Evolutionary conservation across 2,329 filamentous ascomycete genomes (phyloP).

Genomic region (Trichoderma koningiopsis): DNA sequence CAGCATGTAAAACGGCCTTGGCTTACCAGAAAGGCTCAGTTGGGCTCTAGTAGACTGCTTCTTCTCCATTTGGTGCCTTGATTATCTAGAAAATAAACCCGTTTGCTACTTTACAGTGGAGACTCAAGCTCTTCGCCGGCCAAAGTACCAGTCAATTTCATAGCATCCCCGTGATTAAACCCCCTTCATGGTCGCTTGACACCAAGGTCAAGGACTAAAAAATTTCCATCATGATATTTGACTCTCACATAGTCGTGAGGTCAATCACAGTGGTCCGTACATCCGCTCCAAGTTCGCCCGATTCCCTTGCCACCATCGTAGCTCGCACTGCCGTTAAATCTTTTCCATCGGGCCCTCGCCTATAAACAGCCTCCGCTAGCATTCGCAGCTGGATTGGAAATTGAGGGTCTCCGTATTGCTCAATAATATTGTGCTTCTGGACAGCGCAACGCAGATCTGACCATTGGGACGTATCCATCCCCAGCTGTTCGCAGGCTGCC

Average conservation of each 20-base stretch:
- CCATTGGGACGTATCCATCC: slow-evolving; percentile 35
- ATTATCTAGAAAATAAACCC: neutral
- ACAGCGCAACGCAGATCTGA: slow-evolving; percentile 29
- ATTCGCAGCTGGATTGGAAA: slow-evolving; percentile 56
- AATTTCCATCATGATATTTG: no score
- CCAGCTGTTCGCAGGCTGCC: slow-evolving; percentile 42
- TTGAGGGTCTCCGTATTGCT: slow-evolving; percentile 46
- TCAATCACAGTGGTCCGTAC: no score
- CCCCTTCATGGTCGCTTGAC: no score
- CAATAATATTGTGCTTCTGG: slow-evolving; percentile 42
- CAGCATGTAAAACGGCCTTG: neutral
- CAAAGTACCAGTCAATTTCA: neutral
- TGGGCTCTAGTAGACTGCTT: neutral
- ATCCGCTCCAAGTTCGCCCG: no score
- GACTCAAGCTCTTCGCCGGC: neutral
- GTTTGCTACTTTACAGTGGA: neutral
- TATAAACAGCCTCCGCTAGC: slow-evolving; percentile 41
- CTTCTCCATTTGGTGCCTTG: neutral
- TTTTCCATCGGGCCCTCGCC: slow-evolving; percentile 34
- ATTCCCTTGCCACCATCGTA: slow-evolving; percentile 33
- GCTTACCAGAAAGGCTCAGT: neutral
- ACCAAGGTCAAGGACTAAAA: no score
- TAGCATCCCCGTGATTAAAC: no score
- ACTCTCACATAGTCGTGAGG: no score
- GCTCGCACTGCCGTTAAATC: slow-evolving; percentile 33